Percentiles rank a stretch among this genome's conserved stretches.
Conservation (phyloP, 1,139 yeast genomes). For the Kodamaea plutei region DNA sequence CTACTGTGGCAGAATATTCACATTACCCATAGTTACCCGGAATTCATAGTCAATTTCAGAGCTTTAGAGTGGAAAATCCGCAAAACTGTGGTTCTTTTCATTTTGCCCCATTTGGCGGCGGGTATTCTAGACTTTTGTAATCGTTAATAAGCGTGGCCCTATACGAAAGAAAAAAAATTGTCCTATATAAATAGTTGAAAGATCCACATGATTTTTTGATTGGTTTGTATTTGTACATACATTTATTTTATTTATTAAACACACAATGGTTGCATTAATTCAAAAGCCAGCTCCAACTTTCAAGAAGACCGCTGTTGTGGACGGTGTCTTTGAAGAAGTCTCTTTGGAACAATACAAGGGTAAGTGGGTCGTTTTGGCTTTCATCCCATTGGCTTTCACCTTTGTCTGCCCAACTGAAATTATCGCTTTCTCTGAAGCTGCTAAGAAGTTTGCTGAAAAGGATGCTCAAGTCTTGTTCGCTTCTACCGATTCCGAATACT, state of each 20-base stretch:
- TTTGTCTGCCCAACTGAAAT: slow-evolving; percentile 99
- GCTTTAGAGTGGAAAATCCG: too few species aligned
- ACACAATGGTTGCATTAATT: slow-evolving; percentile 76
- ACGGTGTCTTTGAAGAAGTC: slow-evolving; percentile 92
- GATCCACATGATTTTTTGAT: too few species aligned
- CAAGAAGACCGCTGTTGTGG: slow-evolving; percentile 94
- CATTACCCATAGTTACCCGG: too few species aligned
- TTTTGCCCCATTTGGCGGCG: background rate
- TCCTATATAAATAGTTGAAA: background rate
- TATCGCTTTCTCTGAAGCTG: slow-evolving; percentile 96
- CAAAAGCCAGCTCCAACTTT: slow-evolving; percentile 95
- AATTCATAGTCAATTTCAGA: too few species aligned
- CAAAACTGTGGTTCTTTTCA: too few species aligned
- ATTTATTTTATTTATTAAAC: slow-evolving; percentile 2
- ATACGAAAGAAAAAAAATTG: background rate
- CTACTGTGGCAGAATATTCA: too few species aligned
- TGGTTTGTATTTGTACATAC: too few species aligned
- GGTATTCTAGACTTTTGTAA: slow-evolving; percentile 9
- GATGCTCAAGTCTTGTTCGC: slow-evolving; percentile 90
- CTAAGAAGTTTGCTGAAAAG: slow-evolving; percentile 80
- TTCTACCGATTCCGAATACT: slow-evolving; percentile 97
- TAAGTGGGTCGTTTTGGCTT: slow-evolving; percentile 94
- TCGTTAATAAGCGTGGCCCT: slow-evolving; percentile 9
- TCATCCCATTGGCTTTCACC: slow-evolving; percentile 98
- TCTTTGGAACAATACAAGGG: slow-evolving; percentile 94